phyloP scores from a whole-genome alignment of 2,329 filamentous ascomycete species.

The Ascochyta lentis region DNA sequence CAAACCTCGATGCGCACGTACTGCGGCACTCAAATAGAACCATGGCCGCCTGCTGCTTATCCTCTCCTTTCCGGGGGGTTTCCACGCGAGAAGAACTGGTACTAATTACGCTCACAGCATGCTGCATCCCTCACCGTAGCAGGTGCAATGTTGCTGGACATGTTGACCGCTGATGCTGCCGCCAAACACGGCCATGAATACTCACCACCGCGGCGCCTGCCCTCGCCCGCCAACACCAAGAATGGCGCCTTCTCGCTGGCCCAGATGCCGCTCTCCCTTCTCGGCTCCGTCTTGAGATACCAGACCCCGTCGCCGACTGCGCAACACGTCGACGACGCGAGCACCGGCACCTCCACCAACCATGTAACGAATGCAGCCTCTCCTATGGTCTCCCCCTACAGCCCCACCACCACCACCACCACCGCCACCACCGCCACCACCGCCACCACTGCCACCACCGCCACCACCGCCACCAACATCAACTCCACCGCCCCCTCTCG shows the following conservation, averaged over 20 bases:
- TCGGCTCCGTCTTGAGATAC: constrained; percentile 40
- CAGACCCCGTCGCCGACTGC: constrained; percentile 29
- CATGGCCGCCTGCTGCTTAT: constrained; percentile 17
- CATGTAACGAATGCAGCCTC: constrained; percentile 17
- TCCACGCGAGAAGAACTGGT: constrained; percentile 1
- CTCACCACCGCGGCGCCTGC: constrained; percentile 22
- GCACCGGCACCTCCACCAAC: not conserved
- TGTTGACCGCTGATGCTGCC: constrained; percentile 47
- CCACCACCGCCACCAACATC: constrained; percentile 14
- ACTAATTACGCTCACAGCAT: constrained; percentile 31
- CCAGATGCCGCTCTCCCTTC: constrained; percentile 45
- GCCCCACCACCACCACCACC: constrained; percentile 10
- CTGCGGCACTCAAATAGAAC: constrained; percentile 19
- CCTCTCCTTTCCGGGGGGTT: constrained; percentile 15
- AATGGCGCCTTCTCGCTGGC: constrained; percentile 36
- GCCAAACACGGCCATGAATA: constrained; percentile 44
- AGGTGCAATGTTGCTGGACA: constrained; percentile 46
- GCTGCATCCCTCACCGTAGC: constrained; percentile 16
- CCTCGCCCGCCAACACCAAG: constrained; percentile 23
- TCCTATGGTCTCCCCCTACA: constrained; percentile 1
- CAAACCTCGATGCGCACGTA: constrained; percentile 31
- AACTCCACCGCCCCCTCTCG: constrained; percentile 35
- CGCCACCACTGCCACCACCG: not conserved
- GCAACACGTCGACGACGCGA: constrained; percentile 4
- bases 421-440: constrained; percentile 11